A percentile compares a stretch with the other conserved stretches of the same genome.
Conservation (phyloP, 2,329 filamentous ascomycete species). For the Tolypocladium cylindrosporum region DNA sequence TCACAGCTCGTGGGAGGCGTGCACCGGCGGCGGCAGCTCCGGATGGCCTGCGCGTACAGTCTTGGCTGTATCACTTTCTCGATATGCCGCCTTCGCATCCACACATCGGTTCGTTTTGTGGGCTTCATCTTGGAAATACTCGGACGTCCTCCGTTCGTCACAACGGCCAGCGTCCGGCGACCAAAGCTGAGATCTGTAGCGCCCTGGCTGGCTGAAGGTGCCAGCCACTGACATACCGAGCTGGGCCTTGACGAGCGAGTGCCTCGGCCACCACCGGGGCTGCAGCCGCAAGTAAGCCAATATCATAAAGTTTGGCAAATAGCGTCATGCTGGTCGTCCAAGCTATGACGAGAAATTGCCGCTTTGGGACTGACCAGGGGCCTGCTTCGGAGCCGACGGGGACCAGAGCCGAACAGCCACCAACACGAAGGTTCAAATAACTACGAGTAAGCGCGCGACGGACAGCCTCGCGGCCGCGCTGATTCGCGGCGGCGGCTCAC, state of each 20-base stretch:
- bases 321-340: not conserved
- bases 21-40: not conserved
- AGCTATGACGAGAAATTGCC: not conserved
- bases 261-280: not conserved
- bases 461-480: not conserved
- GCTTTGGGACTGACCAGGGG: not conserved
- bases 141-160: not conserved
- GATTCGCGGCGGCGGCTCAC: not conserved
- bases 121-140: not conserved
- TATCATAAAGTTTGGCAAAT: not conserved
- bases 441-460: too few relatives aligned
- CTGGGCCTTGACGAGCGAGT: not conserved
- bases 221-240: not conserved
- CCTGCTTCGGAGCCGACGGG: not conserved
- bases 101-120: not conserved
- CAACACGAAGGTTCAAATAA: too few relatives aligned
- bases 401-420: not conserved
- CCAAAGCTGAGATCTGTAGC: not conserved
- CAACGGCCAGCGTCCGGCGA: not conserved
- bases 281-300: not conserved
- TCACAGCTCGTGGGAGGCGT: not conserved
- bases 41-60: not conserved
- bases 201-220: not conserved
- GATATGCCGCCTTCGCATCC: not conserved
- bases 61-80: too few relatives aligned